Evolutionary conservation across 768 basidiomycete genomes (phyloP).

Genomic region (Psilocybe sp.): DNA sequence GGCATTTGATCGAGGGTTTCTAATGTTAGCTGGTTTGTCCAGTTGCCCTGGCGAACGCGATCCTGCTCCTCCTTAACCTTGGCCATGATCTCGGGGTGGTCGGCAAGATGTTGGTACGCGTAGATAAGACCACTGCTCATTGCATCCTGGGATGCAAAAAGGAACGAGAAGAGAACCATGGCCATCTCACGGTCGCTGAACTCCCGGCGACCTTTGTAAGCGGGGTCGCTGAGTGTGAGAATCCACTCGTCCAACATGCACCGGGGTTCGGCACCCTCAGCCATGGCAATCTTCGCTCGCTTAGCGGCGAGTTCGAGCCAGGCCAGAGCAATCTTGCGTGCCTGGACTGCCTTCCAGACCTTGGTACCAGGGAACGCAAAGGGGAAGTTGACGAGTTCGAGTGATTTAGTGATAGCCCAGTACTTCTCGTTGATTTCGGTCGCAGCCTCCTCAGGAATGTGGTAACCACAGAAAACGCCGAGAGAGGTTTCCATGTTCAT

Average conservation of each 20-base stretch:
- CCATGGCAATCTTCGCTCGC: slow-evolving; percentile 80
- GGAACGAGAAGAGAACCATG: slow-evolving; percentile 94
- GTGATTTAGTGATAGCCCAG: slow-evolving; percentile 92
- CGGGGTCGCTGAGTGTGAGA: slow-evolving; percentile 59
- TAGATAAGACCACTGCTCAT: slow-evolving; percentile 98
- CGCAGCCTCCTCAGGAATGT: slow-evolving; percentile 80
- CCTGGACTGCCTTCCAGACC: slow-evolving; percentile 89
- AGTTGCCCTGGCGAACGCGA: slow-evolving; percentile 74
- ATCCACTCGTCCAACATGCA: slow-evolving; percentile 97
- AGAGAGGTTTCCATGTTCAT: slow-evolving; percentile 98
- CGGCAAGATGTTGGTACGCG: slow-evolving; percentile 93
- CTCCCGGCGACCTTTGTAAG: slow-evolving; percentile 75
- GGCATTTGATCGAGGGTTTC: slow-evolving; percentile 92
- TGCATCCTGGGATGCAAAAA: slow-evolving; percentile 96
- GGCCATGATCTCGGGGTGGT: slow-evolving; percentile 82
- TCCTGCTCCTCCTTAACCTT: slow-evolving; percentile 93
- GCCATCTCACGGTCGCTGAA: slow-evolving; percentile 96
- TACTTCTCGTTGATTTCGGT: slow-evolving; percentile 88
- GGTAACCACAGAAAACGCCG: slow-evolving; percentile 89
- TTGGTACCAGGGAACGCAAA: slow-evolving; percentile 94
- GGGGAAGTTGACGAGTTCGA: slow-evolving; percentile 99
- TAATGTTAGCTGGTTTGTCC: slow-evolving; percentile 73
- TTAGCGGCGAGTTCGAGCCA: slow-evolving; percentile 79
- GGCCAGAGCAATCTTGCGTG: slow-evolving; percentile 80
- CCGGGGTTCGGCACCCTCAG: slow-evolving; percentile 70